A percentile compares a stretch with the other conserved stretches of the same genome.
Conservation (phyloP, 441 rosid species). For the Breynia disticha region DNA sequence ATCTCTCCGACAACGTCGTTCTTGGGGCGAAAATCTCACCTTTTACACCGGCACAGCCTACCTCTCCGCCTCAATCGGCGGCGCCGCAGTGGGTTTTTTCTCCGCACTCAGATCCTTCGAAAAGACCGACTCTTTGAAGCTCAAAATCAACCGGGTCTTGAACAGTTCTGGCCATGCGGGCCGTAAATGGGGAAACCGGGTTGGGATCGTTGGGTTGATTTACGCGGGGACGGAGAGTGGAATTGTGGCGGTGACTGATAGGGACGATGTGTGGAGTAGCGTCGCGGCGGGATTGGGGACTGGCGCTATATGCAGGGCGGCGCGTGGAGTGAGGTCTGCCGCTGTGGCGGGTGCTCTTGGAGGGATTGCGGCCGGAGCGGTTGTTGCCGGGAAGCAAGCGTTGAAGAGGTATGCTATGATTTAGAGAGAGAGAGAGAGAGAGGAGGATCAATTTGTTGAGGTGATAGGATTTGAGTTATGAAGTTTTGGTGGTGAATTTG, state of each 20-base stretch:
- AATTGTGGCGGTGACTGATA: conserved; percentile 45
- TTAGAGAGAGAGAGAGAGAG: conserved; percentile 14
- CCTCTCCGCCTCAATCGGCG: conserved; percentile 54
- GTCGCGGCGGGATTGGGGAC: conserved; percentile 86
- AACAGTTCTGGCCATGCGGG: conserved; percentile 78
- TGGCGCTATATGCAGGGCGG: conserved; percentile 82
- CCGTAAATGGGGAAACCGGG: conserved; percentile 68
- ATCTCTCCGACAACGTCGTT: conserved; percentile 68
- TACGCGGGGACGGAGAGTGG: conserved; percentile 81
- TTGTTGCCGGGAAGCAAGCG: conserved; percentile 68
- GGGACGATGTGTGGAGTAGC: conserved; percentile 88
- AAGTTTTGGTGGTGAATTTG: conserved; percentile 28
- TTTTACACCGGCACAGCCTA: conserved; percentile 83
- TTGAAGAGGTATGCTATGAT: conserved; percentile 75
- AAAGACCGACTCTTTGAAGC: conserved; percentile 65
- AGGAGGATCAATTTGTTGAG: not conserved
- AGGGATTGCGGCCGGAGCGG: conserved; percentile 71
- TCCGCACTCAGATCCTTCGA: conserved; percentile 61
- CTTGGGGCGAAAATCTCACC: conserved; percentile 95
- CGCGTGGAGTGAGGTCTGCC: conserved; percentile 82
- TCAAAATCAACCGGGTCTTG: conserved; percentile 62
- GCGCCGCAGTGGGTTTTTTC: conserved; percentile 45
- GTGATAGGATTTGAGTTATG: conserved; percentile 14
- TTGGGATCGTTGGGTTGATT: conserved; percentile 71
- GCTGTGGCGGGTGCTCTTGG: conserved; percentile 96